Base-by-base conservation (phyloP, 805 yeast genomes). In the Myxozyma sirexii region DNA sequence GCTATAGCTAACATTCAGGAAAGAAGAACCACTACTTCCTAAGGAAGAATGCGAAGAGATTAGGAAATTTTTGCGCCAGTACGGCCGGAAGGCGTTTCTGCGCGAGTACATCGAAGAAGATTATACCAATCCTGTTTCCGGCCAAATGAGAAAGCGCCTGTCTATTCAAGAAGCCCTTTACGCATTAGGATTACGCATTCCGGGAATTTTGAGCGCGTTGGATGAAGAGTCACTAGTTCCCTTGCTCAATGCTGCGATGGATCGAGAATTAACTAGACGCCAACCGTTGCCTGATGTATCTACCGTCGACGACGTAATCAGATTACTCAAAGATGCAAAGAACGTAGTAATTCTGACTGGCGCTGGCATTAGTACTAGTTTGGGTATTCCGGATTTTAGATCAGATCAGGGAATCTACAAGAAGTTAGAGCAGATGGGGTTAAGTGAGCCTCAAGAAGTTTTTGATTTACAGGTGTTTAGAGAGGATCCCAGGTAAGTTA, bases 371-470 rank as follows among this genome's bases (percentile, higher is more conserved):
- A 88, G 96, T 37, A 90, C 97, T 2, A 84, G 90, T 1, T 75
- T 90, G 55, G 97, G 97, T 6, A 91, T 90, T 56, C 97, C 97
- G 0, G 97, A 90, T 74, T 90, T 91, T 75, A 80, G 97, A 70
- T 90, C 97, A 0, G 84, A 89, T n/a, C 80, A 85, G 64, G 97
- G 97, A 50, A 81, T 91, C 56, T 91, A 91, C 73, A 79, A 89
- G 1, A 82, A 81, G 68, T 80, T 92, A 66, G 79, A 80, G 54
- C 80, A 82, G 67, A 73, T 89, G 56, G 92, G 94, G 0, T 74
- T 91, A 35, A 82, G 80, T 51, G 97, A 91, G 68, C 97, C 97
- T 0, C 97, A 91, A 70, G 93, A 89, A 67, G 97, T 90, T 44
- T 91, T 91, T 72, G 90, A 89, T 69, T 75, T 88, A 46, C 79